A percentile compares a stretch with the other conserved stretches of the same genome.
phyloP scores from a whole-genome alignment of 495 filamentous ascomycete species.

The Podospora australis region DNA sequence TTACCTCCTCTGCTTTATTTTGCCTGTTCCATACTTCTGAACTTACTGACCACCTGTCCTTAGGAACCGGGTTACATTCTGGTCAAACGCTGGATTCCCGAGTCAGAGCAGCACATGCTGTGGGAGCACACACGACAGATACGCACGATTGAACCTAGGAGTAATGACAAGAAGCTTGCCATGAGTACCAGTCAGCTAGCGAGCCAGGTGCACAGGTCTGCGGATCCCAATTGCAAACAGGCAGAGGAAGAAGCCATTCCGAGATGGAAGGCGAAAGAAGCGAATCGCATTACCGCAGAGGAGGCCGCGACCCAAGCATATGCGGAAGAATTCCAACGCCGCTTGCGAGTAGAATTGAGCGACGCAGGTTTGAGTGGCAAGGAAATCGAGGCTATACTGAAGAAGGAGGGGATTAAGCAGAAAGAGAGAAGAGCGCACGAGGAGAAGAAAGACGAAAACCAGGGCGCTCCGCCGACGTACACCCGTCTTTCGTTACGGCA shows the following conservation, averaged over 20 bases:
- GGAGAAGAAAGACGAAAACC: not conserved
- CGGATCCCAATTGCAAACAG: too few relatives aligned
- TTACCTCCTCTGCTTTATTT: too few relatives aligned
- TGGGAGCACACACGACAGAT: conserved; percentile 64
- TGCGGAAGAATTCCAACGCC: conserved; percentile 45
- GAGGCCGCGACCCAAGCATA: conserved; percentile 39
- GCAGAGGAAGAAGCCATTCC: conserved; percentile 52
- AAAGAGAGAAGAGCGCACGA: not conserved
- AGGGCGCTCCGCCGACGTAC: conserved; percentile 24
- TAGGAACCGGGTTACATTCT: conserved; percentile 64
- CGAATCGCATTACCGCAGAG: conserved; percentile 41
- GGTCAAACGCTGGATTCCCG: conserved; percentile 69
- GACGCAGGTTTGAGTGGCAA: conserved; percentile 46
- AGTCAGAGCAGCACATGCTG: conserved; percentile 64
- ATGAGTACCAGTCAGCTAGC: too few relatives aligned
- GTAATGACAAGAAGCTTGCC: conserved; percentile 30
- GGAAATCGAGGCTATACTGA: conserved; percentile 46
- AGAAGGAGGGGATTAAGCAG: conserved; percentile 37
- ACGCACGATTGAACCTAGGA: conserved; percentile 41
- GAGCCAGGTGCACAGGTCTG: too few relatives aligned
- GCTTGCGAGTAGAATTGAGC: conserved; percentile 42
- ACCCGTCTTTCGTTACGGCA: conserved; percentile 51
- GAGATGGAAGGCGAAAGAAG: conserved; percentile 49
- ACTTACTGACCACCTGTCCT: too few relatives aligned
- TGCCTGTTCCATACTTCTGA: too few relatives aligned